Conservation (phyloP, 2,329 filamentous ascomycete species). For the Delphinella strobiligena region DNA sequence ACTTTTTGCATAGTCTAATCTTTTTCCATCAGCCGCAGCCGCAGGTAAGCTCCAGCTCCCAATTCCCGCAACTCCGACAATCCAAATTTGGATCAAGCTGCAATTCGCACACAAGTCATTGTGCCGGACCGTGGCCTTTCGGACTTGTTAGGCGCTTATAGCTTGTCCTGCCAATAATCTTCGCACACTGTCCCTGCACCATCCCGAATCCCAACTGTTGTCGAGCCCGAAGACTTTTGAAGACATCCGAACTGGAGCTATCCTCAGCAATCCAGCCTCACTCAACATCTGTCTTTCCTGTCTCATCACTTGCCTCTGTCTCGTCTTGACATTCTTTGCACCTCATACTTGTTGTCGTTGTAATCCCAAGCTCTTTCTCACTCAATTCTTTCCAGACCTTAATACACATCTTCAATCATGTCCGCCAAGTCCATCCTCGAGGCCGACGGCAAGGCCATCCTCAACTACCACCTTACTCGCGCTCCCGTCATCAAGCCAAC, state of each 20-base stretch:
- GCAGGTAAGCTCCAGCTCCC: slow-evolving; percentile 6
- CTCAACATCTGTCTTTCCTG: slow-evolving; percentile 1
- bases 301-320: neutral
- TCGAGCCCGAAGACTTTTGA: slow-evolving; percentile 5
- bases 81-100: slow-evolving; percentile 6
- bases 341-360: slow-evolving; percentile 2
- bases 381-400: slow-evolving; percentile 1
- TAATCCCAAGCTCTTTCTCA: neutral
- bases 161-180: slow-evolving; percentile 6
- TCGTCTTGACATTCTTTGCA: slow-evolving; percentile 1
- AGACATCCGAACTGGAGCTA: too few species aligned
- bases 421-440: slow-evolving; percentile 96
- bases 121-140: slow-evolving; percentile 5
- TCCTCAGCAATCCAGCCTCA: too few species aligned
- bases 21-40: neutral
- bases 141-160: slow-evolving; percentile 5
- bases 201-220: slow-evolving; percentile 6
- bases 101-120: slow-evolving; percentile 2
- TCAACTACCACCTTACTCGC: slow-evolving; percentile 99
- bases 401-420: slow-evolving; percentile 41
- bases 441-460: slow-evolving; percentile 99
- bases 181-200: slow-evolving; percentile 5
- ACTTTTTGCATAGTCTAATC: neutral
- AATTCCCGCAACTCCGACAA: neutral
- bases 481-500: slow-evolving; percentile 96